Evolutionary conservation across 495 filamentous ascomycete species (phyloP).

Genomic region (Cenococcum geophilum): DNA sequence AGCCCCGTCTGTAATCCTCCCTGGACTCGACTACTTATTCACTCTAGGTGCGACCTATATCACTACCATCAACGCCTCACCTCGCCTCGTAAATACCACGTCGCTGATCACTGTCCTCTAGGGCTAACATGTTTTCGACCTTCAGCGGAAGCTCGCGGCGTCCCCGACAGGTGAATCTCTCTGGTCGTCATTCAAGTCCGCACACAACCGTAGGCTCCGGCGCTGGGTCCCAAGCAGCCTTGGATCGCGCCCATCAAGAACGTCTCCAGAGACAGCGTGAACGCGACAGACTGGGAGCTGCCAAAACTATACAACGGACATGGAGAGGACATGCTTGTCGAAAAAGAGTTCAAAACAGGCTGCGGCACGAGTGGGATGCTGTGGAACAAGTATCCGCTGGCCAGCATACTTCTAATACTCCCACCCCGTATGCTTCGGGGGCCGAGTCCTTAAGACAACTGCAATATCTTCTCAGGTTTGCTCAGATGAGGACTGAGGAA

Average conservation of each 20-base stretch:
- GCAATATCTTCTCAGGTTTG: constrained; percentile 37
- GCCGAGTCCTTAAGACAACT: constrained; percentile 42
- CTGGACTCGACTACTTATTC: no score
- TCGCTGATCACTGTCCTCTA: neutral
- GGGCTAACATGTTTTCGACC: constrained; percentile 66
- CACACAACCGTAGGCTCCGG: constrained; percentile 50
- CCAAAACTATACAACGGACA: constrained; percentile 65
- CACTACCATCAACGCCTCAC: no score
- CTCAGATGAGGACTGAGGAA: constrained; percentile 21
- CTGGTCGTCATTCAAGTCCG: constrained; percentile 72
- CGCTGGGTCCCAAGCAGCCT: constrained; percentile 63
- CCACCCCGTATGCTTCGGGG: constrained; percentile 44
- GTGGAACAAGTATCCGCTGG: constrained; percentile 19
- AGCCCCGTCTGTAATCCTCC: no score
- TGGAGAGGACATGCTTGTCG: constrained; percentile 77
- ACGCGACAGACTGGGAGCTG: constrained; percentile 68
- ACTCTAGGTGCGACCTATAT: no score
- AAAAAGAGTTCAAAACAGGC: constrained; percentile 48
- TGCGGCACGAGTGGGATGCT: constrained; percentile 64
- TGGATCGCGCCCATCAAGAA: constrained; percentile 81
- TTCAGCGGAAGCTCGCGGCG: constrained; percentile 85
- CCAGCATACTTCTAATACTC: neutral
- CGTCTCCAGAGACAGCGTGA: constrained; percentile 74
- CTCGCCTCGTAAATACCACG: neutral
- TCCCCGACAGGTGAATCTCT: constrained; percentile 87